Percentiles rank a stretch among this genome's conserved stretches.
Conservation (phyloP, 192 early-diverging fungal species). For the Irineochytrium annulatum region DNA sequence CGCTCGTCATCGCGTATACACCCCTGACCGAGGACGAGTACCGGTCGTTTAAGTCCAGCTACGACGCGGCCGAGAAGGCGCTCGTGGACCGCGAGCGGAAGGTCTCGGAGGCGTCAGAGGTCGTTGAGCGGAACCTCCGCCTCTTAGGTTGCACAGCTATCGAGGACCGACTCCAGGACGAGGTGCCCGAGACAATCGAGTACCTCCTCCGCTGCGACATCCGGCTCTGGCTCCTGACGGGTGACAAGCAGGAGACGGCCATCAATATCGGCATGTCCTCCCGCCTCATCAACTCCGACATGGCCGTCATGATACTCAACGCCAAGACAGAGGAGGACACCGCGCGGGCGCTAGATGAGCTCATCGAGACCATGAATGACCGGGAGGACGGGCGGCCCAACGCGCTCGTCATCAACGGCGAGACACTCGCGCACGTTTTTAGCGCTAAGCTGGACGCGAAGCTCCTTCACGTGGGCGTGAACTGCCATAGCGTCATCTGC, state of each 20-base stretch:
- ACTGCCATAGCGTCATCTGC: slow-evolving; percentile 53
- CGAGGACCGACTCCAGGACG: slow-evolving; percentile 56
- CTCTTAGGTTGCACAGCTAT: slow-evolving; percentile 57
- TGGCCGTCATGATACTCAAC: slow-evolving; percentile 43
- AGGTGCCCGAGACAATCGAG: slow-evolving; percentile 61
- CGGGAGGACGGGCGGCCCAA: slow-evolving; percentile 3
- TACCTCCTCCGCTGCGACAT: slow-evolving; percentile 46
- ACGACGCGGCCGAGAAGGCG: slow-evolving; percentile 64
- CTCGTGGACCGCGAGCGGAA: slow-evolving; percentile 56
- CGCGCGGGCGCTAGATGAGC: slow-evolving; percentile 26
- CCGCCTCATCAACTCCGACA: slow-evolving; percentile 47
- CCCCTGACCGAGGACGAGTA: slow-evolving; percentile 63
- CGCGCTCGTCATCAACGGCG: slow-evolving; percentile 88
- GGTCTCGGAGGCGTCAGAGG: slow-evolving; percentile 39
- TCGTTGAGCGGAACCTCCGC: slow-evolving; percentile 41
- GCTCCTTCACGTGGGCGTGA: slow-evolving; percentile 34
- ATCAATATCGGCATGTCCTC: slow-evolving; percentile 58
- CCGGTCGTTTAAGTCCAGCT: slow-evolving; percentile 59
- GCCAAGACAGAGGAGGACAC: slow-evolving; percentile 18
- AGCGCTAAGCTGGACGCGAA: slow-evolving; percentile 43
- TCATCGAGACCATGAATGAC: slow-evolving; percentile 15
- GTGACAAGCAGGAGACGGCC: slow-evolving; percentile 62
- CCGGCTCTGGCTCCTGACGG: slow-evolving; percentile 58
- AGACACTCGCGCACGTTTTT: slow-evolving; percentile 70
- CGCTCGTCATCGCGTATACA: slow-evolving; percentile 72